phyloP scores from a whole-genome alignment of 2,329 filamentous ascomycete species.

The Fusarium continuum region DNA sequence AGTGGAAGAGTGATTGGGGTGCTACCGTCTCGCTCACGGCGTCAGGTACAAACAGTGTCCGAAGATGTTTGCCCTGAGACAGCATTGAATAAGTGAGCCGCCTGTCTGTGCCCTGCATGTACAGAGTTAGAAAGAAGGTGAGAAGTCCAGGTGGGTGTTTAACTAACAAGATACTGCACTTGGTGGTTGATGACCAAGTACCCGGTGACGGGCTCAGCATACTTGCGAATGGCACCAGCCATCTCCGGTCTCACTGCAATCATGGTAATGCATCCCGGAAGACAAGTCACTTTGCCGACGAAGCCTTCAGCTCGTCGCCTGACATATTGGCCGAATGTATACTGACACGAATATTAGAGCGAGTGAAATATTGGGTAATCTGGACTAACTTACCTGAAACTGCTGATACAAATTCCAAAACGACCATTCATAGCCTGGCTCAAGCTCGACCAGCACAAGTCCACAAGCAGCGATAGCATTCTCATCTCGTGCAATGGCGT shows the following conservation, averaged over 20 bases:
- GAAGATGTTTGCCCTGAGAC: slow-evolving; percentile 31
- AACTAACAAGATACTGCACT: slow-evolving; percentile 36
- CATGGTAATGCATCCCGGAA: slow-evolving; percentile 39
- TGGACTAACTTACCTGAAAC: slow-evolving; percentile 22
- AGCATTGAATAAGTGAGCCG: slow-evolving; percentile 38
- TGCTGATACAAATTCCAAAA: slow-evolving; percentile 40
- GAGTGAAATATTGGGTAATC: fast-evolving
- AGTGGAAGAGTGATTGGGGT: slow-evolving; percentile 47
- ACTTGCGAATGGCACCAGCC: slow-evolving; percentile 35
- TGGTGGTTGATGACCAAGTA: slow-evolving; percentile 35
- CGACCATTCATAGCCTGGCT: slow-evolving; percentile 36
- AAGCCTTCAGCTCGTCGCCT: slow-evolving; percentile 30
- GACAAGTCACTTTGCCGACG: slow-evolving; percentile 32
- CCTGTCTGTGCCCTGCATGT: slow-evolving; percentile 28
- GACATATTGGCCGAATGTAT: slow-evolving; percentile 36
- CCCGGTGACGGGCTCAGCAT: slow-evolving; percentile 31
- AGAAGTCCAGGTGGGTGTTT: fast-evolving
- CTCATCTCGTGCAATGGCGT: slow-evolving; percentile 27
- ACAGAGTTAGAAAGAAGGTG: neutral
- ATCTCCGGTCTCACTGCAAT: slow-evolving; percentile 35
- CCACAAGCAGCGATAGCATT: slow-evolving; percentile 38
- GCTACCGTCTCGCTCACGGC: slow-evolving; percentile 49
- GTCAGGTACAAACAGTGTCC: slow-evolving; percentile 46
- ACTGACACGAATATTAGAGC: slow-evolving; percentile 1
- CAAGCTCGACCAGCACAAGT: slow-evolving; percentile 30